Base-by-base conservation (phyloP, 2,329 filamentous ascomycete genomes). In the Botrytis fragariae region DNA sequence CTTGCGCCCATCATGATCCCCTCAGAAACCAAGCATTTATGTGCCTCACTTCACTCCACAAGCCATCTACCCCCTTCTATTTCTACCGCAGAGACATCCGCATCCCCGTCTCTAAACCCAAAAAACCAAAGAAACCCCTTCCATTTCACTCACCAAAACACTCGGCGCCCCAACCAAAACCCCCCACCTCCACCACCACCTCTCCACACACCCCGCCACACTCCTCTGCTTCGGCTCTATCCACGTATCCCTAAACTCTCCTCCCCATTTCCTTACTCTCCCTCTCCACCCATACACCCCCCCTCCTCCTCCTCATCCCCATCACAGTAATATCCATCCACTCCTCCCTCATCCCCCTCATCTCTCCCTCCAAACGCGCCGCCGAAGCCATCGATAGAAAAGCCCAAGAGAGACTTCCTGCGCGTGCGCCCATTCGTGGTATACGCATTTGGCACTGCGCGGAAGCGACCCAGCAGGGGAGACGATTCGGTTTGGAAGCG, bases 111-210 rank as follows among this genome's bases (percentile, higher is more conserved):
- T 14, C 32, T 39, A 57, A n/a, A 54, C 48, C 35, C 57, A 57
- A 65, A 20, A 44, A 61, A 25, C 32, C 22, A 25, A 72, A n/a
- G 51, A n/a, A 51, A 48, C 22, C 16, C 20, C 29, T 8, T 67
- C 63, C 48, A 57, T 83, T 88, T 79, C 80, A 83, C 88, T 79
- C 80, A 90, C 89, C 83, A 91, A 81, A 63, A 82, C 80, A 62
- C 90, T 89, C 4, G 90, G 90, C 78, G 92, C 79, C 71, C 91
- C 81, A 57, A 91, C 87, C 80, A 92, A 80, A 59, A 90, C 82
- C 1, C 85, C 84, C 84, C 90, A 91, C 51, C 90, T 85, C 76
- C 83, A 86, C 86, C 88, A 92, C 90, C 90, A 92, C 73, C 83
- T 85, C 76, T 88, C 86, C 37, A 91, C 86, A 32, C 89, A 85